Evolutionary conservation across 495 filamentous ascomycete species (phyloP), one percentile per base, ranked within the genome.

Genomic region (Amorphotheca resinae): DNA sequence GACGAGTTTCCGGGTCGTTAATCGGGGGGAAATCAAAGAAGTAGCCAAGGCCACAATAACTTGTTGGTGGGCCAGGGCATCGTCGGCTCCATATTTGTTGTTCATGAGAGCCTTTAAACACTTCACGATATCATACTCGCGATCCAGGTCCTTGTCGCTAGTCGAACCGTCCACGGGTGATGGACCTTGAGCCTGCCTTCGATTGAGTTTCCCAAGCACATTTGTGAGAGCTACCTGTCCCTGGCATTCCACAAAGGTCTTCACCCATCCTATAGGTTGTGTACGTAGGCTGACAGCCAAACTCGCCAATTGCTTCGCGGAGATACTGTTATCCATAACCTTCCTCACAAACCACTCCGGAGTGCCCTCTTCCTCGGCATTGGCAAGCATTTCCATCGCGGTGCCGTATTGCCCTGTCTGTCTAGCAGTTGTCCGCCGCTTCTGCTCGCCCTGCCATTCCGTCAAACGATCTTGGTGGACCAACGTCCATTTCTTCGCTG

Each of bases 331-430:
- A 49, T 94, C 87, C 86, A 96, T 85, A 26, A 98, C 84, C 62
- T 85, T 93, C 57, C 80, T 82, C 15, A 98, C 93, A 65, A 91
- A 98, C 89, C 89, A 98, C 64, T 98, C 93, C 2, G 91, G 91
- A 43, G 82, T 93, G 16, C 86, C 93, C 57, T 96, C 91, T 54
- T 95, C 89, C 55, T 93, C 86, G 4, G 85, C 85, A 41, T 79
- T 71, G 35, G 73, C 72, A 22, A 87, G 65, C 33, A 87, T 68
- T 38, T 74, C 68, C 52, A 69, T 51, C 20, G 58, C 66, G 35
- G 57, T 56, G 11, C 70, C 68, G 33, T 77, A 77, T 39, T 78
- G 68, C 17, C 46, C 30, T 47, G 82, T 73, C 44, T 70, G 63
- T 42, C 77, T 75, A 17, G 82, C 76, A 45, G 79, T 80, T 45